Percentiles rank a stretch among this genome's conserved stretches.
phyloP scores from a whole-genome alignment of 2,329 filamentous ascomycete species.

The Mariannaea sp. region DNA sequence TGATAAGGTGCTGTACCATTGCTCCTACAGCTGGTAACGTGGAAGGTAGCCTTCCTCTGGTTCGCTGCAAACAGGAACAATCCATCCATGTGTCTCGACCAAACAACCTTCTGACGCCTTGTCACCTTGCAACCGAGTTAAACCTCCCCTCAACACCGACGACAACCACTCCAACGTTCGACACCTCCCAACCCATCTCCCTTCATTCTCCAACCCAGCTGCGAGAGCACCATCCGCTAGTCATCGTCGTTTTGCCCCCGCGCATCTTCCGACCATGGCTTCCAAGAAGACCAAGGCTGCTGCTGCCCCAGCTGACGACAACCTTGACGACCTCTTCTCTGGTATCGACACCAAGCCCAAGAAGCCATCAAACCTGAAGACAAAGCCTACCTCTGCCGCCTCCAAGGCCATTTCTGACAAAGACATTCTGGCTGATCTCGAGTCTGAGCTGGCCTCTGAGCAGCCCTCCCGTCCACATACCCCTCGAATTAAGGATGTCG shows the following conservation, averaged over 20 bases:
- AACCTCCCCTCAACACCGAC: conserved; percentile 20
- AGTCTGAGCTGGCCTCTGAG: conserved; percentile 71
- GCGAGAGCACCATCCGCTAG: conserved; percentile 2
- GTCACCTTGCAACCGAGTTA: conserved; percentile 17
- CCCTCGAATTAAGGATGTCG: conserved; percentile 68
- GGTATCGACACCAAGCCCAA: conserved; percentile 59
- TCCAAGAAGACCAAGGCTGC: conserved; percentile 63
- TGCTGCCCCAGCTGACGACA: conserved; percentile 61
- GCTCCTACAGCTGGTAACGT: too few relatives aligned
- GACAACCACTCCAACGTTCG: too few relatives aligned
- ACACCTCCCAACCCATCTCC: background rate
- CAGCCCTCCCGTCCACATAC: conserved; percentile 80
- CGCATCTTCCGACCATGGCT: conserved; percentile 53
- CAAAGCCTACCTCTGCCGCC: conserved; percentile 55
- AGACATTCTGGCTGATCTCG: conserved; percentile 86
- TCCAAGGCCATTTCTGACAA: conserved; percentile 60
- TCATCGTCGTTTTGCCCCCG: conserved; percentile 9
- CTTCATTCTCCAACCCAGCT: background rate
- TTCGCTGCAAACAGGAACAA: conserved; percentile 13
- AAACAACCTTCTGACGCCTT: conserved; percentile 30
- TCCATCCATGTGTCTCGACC: conserved; percentile 21
- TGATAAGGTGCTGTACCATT: background rate
- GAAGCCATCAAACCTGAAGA: conserved; percentile 51
- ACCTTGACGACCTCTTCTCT: conserved; percentile 69
- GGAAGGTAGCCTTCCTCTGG: conserved; percentile 31